Base-by-base conservation (phyloP, 2,329 filamentous ascomycete genomes). In the Hortaea werneckii region DNA sequence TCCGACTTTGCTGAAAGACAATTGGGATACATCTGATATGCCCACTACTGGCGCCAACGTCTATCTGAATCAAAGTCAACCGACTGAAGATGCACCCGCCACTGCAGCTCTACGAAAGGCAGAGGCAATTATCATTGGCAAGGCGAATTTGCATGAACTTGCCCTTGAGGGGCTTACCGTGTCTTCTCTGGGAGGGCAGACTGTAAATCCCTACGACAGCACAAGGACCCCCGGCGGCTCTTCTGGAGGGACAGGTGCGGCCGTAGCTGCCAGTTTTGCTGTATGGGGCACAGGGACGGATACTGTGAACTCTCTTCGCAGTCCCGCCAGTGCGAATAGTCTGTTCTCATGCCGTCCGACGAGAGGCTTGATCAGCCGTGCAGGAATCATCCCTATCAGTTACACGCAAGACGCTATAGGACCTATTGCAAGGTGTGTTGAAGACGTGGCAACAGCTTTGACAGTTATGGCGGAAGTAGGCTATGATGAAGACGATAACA, bases 161-260 rank as follows among this genome's bases (percentile, higher is more conserved):
- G 79, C 80, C 0, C 65, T 83, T 0, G 79, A 83, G 55, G 80
- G 80, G 0, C 66, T 82, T 35, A 75, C 73, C 1, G 77, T 80
- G 1, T 82, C 78, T 0, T 81, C 77, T 0, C 58, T 80, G 0
- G 79, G 78, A 9, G 80, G 80, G 0, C 80, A 84, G 60, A 82
- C 79, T 0, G 58, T 77, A 49, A 83, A 83, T 58, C 79, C 80
- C 0, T 85, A 87, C 52, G 80, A 85, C 58, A 60, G 67, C 1
- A 71, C 70, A 0, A 73, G 83, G n/a, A 83, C 80, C 0, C 79
- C 80, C 0, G 80, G 80, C 3, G 80, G 80, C 1, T 79, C 75
- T 39, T 80, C 77, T 29, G 79, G 79, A 8, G 80, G 80, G 0
- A 79, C 76, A 1, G 79, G 76, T 0, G 78, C 77, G 0, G 78